Conservation (phyloP, 2,329 filamentous ascomycete genomes). For the Penicillium sp. region DNA sequence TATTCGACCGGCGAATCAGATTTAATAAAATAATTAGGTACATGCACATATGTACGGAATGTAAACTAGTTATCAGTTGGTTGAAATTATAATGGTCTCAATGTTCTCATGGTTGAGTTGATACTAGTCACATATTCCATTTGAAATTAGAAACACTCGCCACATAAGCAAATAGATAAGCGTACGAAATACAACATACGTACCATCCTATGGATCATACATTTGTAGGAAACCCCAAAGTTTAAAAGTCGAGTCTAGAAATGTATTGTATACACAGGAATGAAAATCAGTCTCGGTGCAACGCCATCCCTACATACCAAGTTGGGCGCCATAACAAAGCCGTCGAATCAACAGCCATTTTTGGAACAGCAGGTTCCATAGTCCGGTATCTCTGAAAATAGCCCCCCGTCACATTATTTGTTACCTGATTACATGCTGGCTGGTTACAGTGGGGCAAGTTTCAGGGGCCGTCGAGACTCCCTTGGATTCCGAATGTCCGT, state of each 20-base stretch:
- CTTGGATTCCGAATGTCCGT: conserved; percentile 19
- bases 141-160: not conserved
- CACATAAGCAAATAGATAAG: not conserved
- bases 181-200: not conserved
- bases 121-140: not conserved
- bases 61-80: not conserved
- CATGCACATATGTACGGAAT: not conserved
- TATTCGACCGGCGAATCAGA: not conserved
- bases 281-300: conserved; percentile 24
- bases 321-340: conserved; percentile 21
- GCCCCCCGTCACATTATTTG: conserved; percentile 17
- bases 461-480: conserved; percentile 33
- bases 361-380: not conserved
- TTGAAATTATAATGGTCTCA: not conserved
- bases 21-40: not conserved
- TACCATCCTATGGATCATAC: not conserved
- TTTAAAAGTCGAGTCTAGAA: not conserved
- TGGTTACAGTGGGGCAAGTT: conserved; percentile 25
- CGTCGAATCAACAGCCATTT: conserved; percentile 14
- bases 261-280: conserved; percentile 13
- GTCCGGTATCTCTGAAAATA: conserved; percentile 13
- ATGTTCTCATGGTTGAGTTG: not conserved
- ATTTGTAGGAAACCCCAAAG: not conserved
- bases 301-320: conserved; percentile 33
- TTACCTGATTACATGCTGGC: conserved; percentile 17